These are phyloP conservation scores for Botrytis aclada DNA, from an alignment of 2,329 filamentous ascomycete species.

Conservation along the genomic window DNA sequence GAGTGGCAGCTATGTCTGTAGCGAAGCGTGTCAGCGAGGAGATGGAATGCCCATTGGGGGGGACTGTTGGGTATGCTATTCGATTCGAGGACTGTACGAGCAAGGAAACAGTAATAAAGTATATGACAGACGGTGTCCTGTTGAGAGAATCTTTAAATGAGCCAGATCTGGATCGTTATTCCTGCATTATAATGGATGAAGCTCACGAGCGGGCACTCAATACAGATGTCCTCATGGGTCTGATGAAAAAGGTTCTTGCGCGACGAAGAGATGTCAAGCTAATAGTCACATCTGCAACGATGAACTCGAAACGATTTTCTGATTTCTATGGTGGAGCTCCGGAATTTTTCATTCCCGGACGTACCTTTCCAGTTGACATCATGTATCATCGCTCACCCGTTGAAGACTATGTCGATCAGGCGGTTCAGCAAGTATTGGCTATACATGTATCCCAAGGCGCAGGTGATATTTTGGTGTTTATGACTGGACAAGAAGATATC, in stretches of 20 bases:
- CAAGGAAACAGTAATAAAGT: constrained; percentile 93
- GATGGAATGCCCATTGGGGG: constrained; percentile 90
- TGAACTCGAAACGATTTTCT: constrained; percentile 96
- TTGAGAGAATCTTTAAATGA: constrained; percentile 91
- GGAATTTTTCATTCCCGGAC: constrained; percentile 92
- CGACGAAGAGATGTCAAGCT: constrained; percentile 87
- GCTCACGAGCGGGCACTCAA: constrained; percentile 95
- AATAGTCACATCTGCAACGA: constrained; percentile 96
- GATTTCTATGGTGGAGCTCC: constrained; percentile 95
- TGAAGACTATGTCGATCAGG: constrained; percentile 96
- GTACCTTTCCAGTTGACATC: constrained; percentile 95
- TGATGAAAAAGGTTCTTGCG: constrained; percentile 95
- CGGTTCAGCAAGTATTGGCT: constrained; percentile 90
- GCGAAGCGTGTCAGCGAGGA: constrained; percentile 97
- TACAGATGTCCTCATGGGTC: constrained; percentile 93
- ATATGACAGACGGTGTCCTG: constrained; percentile 97
- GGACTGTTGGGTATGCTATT: constrained; percentile 91
- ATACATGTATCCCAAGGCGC: constrained; percentile 93
- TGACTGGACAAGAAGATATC: constrained; percentile 99
- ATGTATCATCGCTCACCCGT: constrained; percentile 94
- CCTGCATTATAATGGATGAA: constrained; percentile 99
- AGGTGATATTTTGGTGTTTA: constrained; percentile 96
- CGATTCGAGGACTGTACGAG: constrained; percentile 98
- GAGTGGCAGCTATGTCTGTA: constrained; percentile 98
- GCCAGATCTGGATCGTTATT: constrained; percentile 90